Evolutionary conservation across 352 stramenopile species (phyloP).

Genomic region (Plasmopara halstedii): DNA sequence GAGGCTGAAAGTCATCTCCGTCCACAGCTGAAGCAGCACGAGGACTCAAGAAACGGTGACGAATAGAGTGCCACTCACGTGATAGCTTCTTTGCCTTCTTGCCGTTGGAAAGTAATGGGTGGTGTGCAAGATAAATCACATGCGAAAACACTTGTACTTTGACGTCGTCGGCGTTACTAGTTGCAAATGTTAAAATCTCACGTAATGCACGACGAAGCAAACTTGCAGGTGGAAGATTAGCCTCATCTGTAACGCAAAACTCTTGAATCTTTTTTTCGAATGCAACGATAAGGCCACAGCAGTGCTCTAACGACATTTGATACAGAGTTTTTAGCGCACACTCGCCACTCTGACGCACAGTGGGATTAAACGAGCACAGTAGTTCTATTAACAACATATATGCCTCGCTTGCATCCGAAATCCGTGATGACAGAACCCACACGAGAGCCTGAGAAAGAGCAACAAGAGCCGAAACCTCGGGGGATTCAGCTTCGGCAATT

Average conservation of each 20-base stretch:
- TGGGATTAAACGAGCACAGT: constrained; percentile 38
- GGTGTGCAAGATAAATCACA: constrained; percentile 54
- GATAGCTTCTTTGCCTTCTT: constrained; percentile 38
- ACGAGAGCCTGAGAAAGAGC: constrained; percentile 41
- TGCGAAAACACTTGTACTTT: constrained; percentile 42
- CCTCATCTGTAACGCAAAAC: constrained; percentile 31
- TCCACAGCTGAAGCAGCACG: constrained; percentile 9
- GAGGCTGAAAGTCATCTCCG: constrained; percentile 34
- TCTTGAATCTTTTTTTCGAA: constrained; percentile 54
- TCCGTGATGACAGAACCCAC: constrained; percentile 66
- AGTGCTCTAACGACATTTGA: constrained; percentile 52
- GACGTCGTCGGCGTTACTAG: constrained; percentile 26
- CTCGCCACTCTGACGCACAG: constrained; percentile 45
- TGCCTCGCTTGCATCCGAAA: constrained; percentile 33
- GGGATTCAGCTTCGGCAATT: constrained; percentile 19
- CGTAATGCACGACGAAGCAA: constrained; percentile 56
- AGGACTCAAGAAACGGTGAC: constrained; percentile 43
- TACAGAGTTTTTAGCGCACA: constrained; percentile 39
- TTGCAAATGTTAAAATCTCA: constrained; percentile 34
- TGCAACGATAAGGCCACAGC: constrained; percentile 33
- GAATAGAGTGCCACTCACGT: constrained; percentile 61
- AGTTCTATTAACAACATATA: constrained; percentile 60
- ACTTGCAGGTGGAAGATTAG: constrained; percentile 37
- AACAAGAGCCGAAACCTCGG: constrained; percentile 53
- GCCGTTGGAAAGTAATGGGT: constrained; percentile 66